These are phyloP conservation scores for Ilyonectria sp. DNA, from an alignment of 2,329 filamentous ascomycete species.

Conservation along the genomic window DNA sequence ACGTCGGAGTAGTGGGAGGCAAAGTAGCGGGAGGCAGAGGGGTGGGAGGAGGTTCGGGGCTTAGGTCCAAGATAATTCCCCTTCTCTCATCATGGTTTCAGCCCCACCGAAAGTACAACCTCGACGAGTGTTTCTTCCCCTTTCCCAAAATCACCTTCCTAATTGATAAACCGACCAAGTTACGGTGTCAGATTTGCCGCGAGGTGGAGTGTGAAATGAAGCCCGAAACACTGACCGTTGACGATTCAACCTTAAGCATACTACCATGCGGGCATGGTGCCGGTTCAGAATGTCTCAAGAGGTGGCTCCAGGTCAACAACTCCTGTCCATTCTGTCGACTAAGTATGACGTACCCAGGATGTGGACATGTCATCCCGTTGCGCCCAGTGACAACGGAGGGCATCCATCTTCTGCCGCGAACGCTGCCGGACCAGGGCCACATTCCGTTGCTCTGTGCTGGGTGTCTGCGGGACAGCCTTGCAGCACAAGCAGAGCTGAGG, in stretches of 20 bases:
- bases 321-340: slow-evolving; percentile 55
- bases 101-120: slow-evolving; percentile 37
- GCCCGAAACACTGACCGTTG: slow-evolving; percentile 28
- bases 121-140: slow-evolving; percentile 44
- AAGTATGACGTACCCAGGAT: slow-evolving; percentile 47
- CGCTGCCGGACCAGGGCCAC: slow-evolving; percentile 50
- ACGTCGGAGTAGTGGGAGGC: not conserved
- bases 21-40: not conserved
- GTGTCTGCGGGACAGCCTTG: slow-evolving; percentile 35
- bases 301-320: slow-evolving; percentile 44
- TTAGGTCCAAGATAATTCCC: slow-evolving; percentile 27
- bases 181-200: slow-evolving; percentile 49
- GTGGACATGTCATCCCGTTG: slow-evolving; percentile 49
- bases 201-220: slow-evolving; percentile 38
- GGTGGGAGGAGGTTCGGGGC: slow-evolving; percentile 15
- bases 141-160: slow-evolving; percentile 49
- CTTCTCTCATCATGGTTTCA: slow-evolving; percentile 38
- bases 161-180: slow-evolving; percentile 42
- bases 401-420: slow-evolving; percentile 53
- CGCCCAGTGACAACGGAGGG: slow-evolving; percentile 48
- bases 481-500: slow-evolving; percentile 27
- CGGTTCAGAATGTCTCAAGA: slow-evolving; percentile 48
- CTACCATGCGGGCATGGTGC: slow-evolving; percentile 56
- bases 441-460: slow-evolving; percentile 44
- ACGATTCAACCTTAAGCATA: slow-evolving; percentile 46